Evolutionary conservation across 768 basidiomycete genomes (phyloP).

Genomic region (Tricholoma matsutake): DNA sequence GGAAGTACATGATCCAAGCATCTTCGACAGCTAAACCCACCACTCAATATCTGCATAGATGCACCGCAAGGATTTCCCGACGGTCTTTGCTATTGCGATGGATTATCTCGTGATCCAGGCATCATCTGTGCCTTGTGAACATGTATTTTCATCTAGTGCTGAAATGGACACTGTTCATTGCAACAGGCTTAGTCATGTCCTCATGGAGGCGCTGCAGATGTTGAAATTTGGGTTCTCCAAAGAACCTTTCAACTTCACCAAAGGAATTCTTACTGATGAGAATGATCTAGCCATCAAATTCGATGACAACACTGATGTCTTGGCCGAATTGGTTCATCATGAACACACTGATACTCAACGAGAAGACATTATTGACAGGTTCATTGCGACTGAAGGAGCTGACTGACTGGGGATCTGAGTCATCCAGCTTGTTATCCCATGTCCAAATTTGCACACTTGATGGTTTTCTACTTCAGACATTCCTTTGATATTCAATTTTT

Average conservation of each 20-base stretch:
- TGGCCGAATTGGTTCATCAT: background rate
- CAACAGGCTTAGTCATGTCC: slow-evolving; percentile 10
- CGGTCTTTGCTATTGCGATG: slow-evolving; percentile 4
- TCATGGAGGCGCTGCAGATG: slow-evolving; percentile 21
- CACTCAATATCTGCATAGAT: background rate
- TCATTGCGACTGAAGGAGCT: background rate
- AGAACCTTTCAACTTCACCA: background rate
- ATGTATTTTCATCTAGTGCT: slow-evolving; percentile 15
- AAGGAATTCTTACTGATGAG: background rate
- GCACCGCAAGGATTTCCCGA: background rate
- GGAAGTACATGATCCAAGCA: no score
- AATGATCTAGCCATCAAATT: background rate
- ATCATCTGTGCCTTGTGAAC: slow-evolving; percentile 17
- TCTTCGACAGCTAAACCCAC: no score
- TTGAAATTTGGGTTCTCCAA: slow-evolving; percentile 9
- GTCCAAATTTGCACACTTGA: no score
- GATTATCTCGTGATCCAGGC: slow-evolving; percentile 14
- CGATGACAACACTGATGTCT: background rate
- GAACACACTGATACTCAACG: background rate
- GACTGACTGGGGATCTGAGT: background rate
- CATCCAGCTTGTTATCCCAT: no score
- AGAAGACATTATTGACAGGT: background rate
- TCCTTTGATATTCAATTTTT: no score
- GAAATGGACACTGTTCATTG: slow-evolving; percentile 12
- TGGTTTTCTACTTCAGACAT: no score